Base-by-base conservation (phyloP, 2,329 filamentous ascomycete species). In the Fusarium graminum region DNA sequence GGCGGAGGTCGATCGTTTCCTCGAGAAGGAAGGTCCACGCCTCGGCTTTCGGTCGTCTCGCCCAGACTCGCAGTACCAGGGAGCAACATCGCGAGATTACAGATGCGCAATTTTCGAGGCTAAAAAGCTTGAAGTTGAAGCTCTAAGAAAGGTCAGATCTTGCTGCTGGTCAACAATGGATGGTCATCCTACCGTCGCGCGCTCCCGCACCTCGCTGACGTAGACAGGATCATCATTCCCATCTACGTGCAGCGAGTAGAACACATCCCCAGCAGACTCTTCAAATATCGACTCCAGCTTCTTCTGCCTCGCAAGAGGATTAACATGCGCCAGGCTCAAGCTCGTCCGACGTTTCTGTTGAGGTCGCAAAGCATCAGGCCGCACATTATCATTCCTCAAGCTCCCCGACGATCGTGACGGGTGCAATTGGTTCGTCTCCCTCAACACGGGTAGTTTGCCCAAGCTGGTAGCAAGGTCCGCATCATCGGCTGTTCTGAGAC, bases 61-160 rank as follows among this genome's bases (percentile, higher is more conserved):
- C 87, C 93, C 93, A 98, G 28, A 97, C 76, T 67, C 88, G 90
- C 40, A 97, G 79, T 0, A 82, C 88, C 22, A 96, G 73, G 16
- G 81, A 80, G 49, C 91, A 86, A 6, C 85, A 80, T 56, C 93
- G 86, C 10, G 91, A 90, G 22, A 93, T 82, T 4, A 79, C 75
- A 1, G 91, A 85, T 0, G 86, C 87, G 64, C 85, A 88, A 7
- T 83, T 79, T 25, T 85, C 85, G 7, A 97, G 84, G 63, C 96
- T 90, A 75, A 97, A 96, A 75, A 92, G 90, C 41, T 88, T 88
- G 76, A 97, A 98, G 71, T 91, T 93, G 65, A 95, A 95, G 76
- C 97, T 97, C 85, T 86, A 55, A 16, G 7, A 42, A 38, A 46
- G 25, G 60, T 65, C 32, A 65, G 62, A 26, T 25, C 11, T 50